A percentile compares a stretch with the other conserved stretches of the same genome.
These are phyloP conservation scores for Hsuehochloa calcarea DNA, from an alignment of 176 grass and related monocot genomes.

Conservation along the genomic window DNA sequence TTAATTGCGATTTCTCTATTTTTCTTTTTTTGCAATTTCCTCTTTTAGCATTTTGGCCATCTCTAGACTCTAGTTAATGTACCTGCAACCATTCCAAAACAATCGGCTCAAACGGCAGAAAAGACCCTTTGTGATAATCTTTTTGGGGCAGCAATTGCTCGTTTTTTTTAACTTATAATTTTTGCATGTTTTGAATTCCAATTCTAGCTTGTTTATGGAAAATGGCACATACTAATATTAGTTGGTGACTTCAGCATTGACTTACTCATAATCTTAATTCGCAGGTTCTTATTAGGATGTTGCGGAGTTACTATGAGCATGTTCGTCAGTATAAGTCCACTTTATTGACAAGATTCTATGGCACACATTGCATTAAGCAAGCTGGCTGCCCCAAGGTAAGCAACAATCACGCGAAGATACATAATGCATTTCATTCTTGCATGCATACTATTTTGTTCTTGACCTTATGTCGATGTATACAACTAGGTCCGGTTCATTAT, in stretches of 20 bases:
- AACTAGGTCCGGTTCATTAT: slow-evolving; percentile 68
- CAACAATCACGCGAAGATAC: not conserved
- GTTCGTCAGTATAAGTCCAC: slow-evolving; percentile 50
- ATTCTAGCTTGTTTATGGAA: not conserved
- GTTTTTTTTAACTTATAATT: not conserved
- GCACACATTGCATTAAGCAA: slow-evolving; percentile 72
- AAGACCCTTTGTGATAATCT: not conserved
- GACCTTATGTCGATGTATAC: not conserved
- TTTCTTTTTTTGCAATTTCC: not conserved
- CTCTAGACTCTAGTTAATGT: not conserved
- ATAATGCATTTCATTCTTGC: not conserved
- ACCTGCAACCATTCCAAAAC: not conserved
- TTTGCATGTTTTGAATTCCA: not conserved
- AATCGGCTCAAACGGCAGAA: not conserved
- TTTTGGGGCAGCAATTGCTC: not conserved
- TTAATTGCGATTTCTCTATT: not conserved
- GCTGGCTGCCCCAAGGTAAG: slow-evolving; percentile 70
- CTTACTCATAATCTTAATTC: not conserved
- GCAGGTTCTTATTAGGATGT: slow-evolving; percentile 73
- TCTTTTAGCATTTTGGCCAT: not conserved
- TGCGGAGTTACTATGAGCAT: slow-evolving; percentile 64
- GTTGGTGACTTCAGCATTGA: not conserved
- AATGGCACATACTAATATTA: not conserved
- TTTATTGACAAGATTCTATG: slow-evolving; percentile 71
- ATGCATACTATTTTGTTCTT: not conserved